Percentiles rank a stretch among this genome's conserved stretches.
These are phyloP conservation scores for Hypoxylon rubiginosum DNA, from an alignment of 2,329 filamentous ascomycete species.

Conservation along the genomic window DNA sequence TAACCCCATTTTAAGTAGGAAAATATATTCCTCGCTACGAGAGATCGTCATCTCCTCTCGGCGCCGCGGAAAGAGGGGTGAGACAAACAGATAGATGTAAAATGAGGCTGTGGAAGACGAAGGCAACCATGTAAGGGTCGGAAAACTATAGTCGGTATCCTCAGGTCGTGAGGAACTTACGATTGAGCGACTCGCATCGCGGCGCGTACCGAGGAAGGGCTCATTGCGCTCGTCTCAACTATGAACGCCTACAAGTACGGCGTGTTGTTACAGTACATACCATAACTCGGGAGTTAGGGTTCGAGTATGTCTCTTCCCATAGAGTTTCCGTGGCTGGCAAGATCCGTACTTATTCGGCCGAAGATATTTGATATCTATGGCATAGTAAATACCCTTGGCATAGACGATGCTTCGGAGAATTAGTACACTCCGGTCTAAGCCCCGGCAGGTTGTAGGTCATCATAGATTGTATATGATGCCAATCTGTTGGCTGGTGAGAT, in stretches of 20 bases:
- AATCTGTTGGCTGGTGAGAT: slow-evolving; percentile 11
- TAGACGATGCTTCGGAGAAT: background rate
- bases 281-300: background rate
- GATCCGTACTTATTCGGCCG: background rate
- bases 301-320: background rate
- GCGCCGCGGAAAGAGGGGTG: too few species aligned
- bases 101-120: too few species aligned
- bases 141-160: background rate
- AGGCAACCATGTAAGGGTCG: background rate
- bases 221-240: background rate
- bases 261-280: background rate
- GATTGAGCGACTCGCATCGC: background rate
- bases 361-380: background rate
- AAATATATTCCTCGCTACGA: background rate
- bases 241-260: background rate
- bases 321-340: background rate
- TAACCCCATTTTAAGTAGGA: background rate
- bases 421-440: background rate
- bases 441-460: slow-evolving; percentile 14
- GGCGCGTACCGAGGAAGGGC: background rate
- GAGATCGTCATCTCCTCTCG: background rate
- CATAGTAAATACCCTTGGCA: background rate
- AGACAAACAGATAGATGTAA: too few species aligned
- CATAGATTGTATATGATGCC: slow-evolving; percentile 16
- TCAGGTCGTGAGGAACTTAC: background rate